Base-by-base conservation (phyloP, 768 basidiomycete genomes). In the Gautieria morchelliformis region DNA sequence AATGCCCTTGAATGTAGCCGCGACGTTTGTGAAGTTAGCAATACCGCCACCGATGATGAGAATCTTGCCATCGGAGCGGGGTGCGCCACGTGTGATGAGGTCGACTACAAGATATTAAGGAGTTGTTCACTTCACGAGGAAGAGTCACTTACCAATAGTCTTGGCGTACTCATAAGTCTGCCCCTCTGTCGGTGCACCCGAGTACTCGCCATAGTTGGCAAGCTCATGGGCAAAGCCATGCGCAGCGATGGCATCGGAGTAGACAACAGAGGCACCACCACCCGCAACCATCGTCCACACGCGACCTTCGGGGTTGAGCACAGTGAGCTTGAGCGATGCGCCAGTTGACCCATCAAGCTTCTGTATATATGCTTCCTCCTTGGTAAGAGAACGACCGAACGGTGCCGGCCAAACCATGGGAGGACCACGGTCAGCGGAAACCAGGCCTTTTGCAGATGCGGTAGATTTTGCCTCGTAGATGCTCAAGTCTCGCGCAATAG, bases 221-320 rank as follows among this genome's bases (percentile, higher is more conserved):
- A 99, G 87, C 71, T 99, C 96, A 68, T 96, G 82, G 19, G 96
- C 93, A 67, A 84, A 98, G 37, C 95, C 95, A 67, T 93, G 91
- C 6, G 95, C 94, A 53, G 85, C 86, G 60, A 89, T 89, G 62
- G 87, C 87, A 61, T 89, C 87, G 7, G 76, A 78, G 66, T 84
- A 84, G 42, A 83, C 81, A 61, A 84, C 81, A 7, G 79, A 81
- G 20, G 82, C 81, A 77, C 92, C 92, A 68, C 96, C 96, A 75
- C 95, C 96, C 55, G 96, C 95, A 56, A 99, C 96, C 95, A 98
- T 98, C 64, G 96, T 98, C 96, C 96, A 99, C 62, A 99, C 84
- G 60, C 94, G 88, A 59, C 95, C 96, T 68, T 90, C 87, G 54
- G 89, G 72, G 72, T 98, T 97, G 65, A 99, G 77, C 53, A 99